Conservation (phyloP, 2,329 filamentous ascomycete species). For the Ascocoryne sarcoides region DNA sequence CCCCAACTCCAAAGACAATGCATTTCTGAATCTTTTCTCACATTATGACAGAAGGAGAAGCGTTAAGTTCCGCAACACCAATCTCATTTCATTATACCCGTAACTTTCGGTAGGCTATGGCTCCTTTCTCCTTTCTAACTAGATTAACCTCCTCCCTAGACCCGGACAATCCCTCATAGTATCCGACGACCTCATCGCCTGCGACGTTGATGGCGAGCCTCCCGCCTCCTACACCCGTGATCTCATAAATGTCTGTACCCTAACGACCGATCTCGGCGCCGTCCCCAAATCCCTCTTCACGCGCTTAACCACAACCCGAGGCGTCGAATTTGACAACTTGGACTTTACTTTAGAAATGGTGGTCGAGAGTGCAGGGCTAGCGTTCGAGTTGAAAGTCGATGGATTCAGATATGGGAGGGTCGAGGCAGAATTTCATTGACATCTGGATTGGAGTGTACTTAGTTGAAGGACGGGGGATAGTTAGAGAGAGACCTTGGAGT, state of each 20-base stretch:
- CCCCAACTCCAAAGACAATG: no score
- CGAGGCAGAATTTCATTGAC: constrained; percentile 68
- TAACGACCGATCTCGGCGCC: constrained; percentile 71
- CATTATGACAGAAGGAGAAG: constrained; percentile 48
- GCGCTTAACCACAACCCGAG: constrained; percentile 65
- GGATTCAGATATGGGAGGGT: constrained; percentile 69
- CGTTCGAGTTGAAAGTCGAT: constrained; percentile 73
- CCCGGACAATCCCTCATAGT: constrained; percentile 66
- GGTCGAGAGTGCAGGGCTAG: constrained; percentile 66
- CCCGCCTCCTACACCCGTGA: constrained; percentile 53
- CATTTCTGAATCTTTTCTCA: constrained; percentile 10
- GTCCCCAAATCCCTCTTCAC: constrained; percentile 69
- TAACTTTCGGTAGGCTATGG: constrained; percentile 47
- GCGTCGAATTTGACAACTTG: constrained; percentile 73
- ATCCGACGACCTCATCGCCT: constrained; percentile 72
- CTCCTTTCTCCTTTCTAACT: not conserved
- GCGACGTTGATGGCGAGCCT: constrained; percentile 50
- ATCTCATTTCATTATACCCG: constrained; percentile 80
- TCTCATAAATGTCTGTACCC: constrained; percentile 65
- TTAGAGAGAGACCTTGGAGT: no score
- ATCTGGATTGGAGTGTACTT: no score
- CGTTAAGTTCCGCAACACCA: constrained; percentile 63
- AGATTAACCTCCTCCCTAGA: constrained; percentile 31
- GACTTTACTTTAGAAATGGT: constrained; percentile 80
- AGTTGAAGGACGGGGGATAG: no score